Percentiles rank a stretch among this genome's conserved stretches.
Evolutionary conservation across 768 basidiomycete species (phyloP).

Genomic region (Lenzites betulinus): DNA sequence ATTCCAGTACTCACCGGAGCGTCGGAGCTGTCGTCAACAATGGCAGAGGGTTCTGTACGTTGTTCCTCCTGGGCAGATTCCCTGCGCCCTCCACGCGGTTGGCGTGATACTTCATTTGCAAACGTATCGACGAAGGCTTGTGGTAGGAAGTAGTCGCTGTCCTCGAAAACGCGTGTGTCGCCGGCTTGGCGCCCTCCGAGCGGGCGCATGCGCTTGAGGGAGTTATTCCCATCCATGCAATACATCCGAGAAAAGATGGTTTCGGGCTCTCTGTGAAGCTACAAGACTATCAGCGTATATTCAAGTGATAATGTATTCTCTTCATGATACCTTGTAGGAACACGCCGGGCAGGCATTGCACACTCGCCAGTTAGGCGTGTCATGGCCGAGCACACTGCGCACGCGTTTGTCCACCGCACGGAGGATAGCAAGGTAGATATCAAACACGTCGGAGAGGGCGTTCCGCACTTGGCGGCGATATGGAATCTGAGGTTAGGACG

Average conservation of each 20-base stretch:
- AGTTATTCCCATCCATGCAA: too few species aligned
- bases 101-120: conserved; percentile 32
- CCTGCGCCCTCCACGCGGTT: too few species aligned
- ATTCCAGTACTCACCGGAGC: too few species aligned
- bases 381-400: conserved; percentile 27
- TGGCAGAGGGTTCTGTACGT: too few species aligned
- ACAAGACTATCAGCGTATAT: background rate
- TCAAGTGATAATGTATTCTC: too few species aligned
- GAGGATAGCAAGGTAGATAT: conserved; percentile 37
- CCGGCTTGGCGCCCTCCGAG: conserved; percentile 21
- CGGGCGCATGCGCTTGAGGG: too few species aligned
- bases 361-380: conserved; percentile 36
- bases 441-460: conserved; percentile 35
- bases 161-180: conserved; percentile 23
- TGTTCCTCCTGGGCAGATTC: too few species aligned
- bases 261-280: background rate
- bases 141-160: conserved; percentile 32
- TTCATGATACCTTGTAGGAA: conserved; percentile 38
- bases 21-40: too few species aligned
- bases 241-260: too few species aligned
- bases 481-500: too few species aligned
- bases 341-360: conserved; percentile 41
- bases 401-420: conserved; percentile 27
- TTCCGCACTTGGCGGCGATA: conserved; percentile 28
- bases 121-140: conserved; percentile 31